Base-by-base conservation (phyloP, 805 yeast species). In the Monosporozyma unispora region DNA sequence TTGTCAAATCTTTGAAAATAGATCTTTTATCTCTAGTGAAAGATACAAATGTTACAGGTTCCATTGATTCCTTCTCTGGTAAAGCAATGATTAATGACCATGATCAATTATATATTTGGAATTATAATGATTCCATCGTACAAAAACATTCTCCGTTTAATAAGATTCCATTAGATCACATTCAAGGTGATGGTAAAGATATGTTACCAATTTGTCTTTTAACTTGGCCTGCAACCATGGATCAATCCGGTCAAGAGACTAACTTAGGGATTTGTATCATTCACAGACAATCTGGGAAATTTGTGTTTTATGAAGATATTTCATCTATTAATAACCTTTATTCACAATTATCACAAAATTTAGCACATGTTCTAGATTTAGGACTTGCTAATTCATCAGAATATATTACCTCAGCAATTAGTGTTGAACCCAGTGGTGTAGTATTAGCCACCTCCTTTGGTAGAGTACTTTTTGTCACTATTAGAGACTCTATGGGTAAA, bases 351-450 rank as follows among this genome's bases (percentile, higher is more conserved):
- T 63, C 68, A 6, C 54, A 54, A 23, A 54, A 54, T 18, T 56
- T 62, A 51, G 59, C 63, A 6, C 64, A 63, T 45, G 51, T 44
- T 4, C 38, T 63, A 22, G 54, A 53, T 44, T 45, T 65, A 37
- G 57, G 54, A 22, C 46, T 64, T 16, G 55, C 57, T 28, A 59
- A 58, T 18, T 48, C 53, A 22, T 33, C 50, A 39, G 97, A 90
- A 61, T 60, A 63, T 28, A 70, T 88, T 16, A 76, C 80, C 1
- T 57, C 72, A 37, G 75, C 83, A 1, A 78, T 79, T 48, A 77
- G 77, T 52, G 73, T 83, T 10, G 87, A 81, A 54, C 90, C 93
- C 0, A 79, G 84, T 1, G 96, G 96, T 2, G 70, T 87, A 4
- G 71, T 83, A 0, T 59, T 84, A 8, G 77, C 88, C 7, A 87